Percentiles rank a stretch among this genome's conserved stretches.
These are phyloP conservation scores for Solanum hybrid DNA, from an alignment of 305 asterid genomes.

Conservation along the genomic window DNA sequence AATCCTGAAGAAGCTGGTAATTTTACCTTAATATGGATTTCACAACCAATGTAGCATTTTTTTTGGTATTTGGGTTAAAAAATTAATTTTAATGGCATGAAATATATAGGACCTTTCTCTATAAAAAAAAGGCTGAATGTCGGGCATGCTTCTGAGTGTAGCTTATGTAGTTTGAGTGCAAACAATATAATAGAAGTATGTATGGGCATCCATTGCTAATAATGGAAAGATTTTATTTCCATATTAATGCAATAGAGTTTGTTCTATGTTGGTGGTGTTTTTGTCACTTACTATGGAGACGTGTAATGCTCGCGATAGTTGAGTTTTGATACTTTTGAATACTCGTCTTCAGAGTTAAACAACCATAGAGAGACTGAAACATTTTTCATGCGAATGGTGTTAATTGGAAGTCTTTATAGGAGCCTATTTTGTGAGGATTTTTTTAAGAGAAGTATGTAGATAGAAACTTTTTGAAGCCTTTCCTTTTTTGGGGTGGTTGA, in stretches of 20 bases:
- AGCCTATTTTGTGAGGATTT: background rate
- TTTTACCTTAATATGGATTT: background rate
- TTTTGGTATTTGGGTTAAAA: background rate
- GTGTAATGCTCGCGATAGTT: background rate
- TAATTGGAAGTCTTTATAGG: background rate
- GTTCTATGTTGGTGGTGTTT: background rate
- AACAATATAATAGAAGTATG: background rate
- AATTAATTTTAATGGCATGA: background rate
- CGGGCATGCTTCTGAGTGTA: background rate
- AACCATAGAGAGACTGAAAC: background rate
- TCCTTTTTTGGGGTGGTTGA: background rate
- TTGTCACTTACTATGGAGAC: background rate
- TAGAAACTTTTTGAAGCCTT: background rate
- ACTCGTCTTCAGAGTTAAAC: background rate
- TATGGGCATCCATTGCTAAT: background rate
- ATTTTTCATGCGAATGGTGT: background rate
- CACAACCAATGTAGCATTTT: background rate
- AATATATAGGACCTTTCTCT: background rate
- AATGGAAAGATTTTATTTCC: background rate
- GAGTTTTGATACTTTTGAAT: background rate
- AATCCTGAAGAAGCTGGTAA: constrained; percentile 85
- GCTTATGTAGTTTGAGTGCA: background rate
- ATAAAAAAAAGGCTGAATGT: background rate
- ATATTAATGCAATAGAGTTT: background rate
- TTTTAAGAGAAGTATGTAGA: background rate